Conservation (phyloP, 495 filamentous ascomycete species). For the Podospora conica region DNA sequence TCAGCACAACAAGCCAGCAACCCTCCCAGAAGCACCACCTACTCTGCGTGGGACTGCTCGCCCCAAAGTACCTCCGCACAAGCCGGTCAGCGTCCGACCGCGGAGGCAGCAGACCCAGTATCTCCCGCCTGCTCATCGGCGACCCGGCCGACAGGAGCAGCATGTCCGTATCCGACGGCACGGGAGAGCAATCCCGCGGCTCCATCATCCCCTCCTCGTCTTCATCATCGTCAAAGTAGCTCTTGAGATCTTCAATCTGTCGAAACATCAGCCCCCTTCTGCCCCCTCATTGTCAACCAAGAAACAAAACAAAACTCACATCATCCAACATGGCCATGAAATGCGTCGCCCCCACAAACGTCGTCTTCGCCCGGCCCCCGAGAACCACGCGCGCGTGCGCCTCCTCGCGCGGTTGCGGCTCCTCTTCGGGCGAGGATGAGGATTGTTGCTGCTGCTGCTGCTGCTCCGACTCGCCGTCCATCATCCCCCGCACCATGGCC, state of each 20-base stretch:
- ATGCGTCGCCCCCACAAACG: slow-evolving; percentile 48
- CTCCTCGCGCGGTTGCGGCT: not conserved
- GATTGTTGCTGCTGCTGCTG: not conserved
- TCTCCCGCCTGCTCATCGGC: slow-evolving; percentile 28
- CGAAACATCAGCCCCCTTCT: not conserved
- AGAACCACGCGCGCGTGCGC: slow-evolving; percentile 28
- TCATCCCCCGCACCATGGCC: slow-evolving; percentile 45
- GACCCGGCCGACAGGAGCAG: slow-evolving; percentile 26
- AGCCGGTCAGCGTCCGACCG: slow-evolving; percentile 35
- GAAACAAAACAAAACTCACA: slow-evolving; percentile 24
- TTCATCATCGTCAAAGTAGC: slow-evolving; percentile 37
- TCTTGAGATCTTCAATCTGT: slow-evolving; percentile 42
- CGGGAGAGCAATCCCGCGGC: slow-evolving; percentile 14
- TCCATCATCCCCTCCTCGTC: slow-evolving; percentile 26
- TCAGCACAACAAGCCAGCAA: not conserved
- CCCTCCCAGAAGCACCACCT: not conserved
- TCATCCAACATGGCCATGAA: slow-evolving; percentile 53
- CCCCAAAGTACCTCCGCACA: slow-evolving; percentile 45
- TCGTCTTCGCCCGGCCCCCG: slow-evolving; percentile 27
- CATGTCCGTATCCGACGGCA: slow-evolving; percentile 27
- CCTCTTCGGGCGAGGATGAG: not conserved
- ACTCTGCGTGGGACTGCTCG: slow-evolving; percentile 41
- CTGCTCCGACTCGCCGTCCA: slow-evolving; percentile 29
- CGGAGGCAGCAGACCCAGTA: slow-evolving; percentile 37
- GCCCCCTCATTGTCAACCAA: not conserved